Base-by-base conservation (phyloP, 2,329 filamentous ascomycete genomes). In the Karstenula rhodostoma region DNA sequence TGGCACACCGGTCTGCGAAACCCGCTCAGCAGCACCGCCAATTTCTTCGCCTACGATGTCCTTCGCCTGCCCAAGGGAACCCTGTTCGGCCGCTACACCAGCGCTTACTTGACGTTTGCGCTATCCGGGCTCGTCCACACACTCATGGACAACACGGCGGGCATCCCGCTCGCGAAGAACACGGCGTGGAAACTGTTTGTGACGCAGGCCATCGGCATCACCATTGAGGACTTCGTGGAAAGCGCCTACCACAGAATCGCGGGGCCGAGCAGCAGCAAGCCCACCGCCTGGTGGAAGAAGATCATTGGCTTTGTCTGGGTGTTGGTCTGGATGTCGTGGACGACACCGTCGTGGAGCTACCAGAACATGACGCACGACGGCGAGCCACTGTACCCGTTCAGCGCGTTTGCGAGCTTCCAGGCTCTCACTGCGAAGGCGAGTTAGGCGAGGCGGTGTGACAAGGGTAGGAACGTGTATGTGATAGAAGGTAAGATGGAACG, bases 291-390 rank as follows among this genome's bases (percentile, higher is more conserved):
- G 29, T 50, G 47, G 47, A 50, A 50, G 29, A 50, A 50, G 7
- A 15, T 23, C n/a, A 35, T 40, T 37, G 49, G 33, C 19, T 51
- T 51, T 32, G 33, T 51, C 10, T 51, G 49, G 49, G 49, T 51
- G 6, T 13, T 43, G 35, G 50, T 1, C 35, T 53, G 35, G 35
- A 27, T 53, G 22, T 25, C 50, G 35, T 42, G 35, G 49, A 51
- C 49, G 9, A 43, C 50, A 6, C 22, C 35, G 23, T 27, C 50
- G 33, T 53, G 50, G 50, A 53, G 50, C 35, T 53, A 51, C 33
- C 33, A 51, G 13, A 53, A 53, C 35, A 27, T 53, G 35, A 42
- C 9, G 15, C 50, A 53, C 50, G 35, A 53, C 15, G 50, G 32
- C 35, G 35, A 53, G 13, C 23, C 23, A n/a, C 22, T 43, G 35